Evolutionary conservation across 495 filamentous ascomycete genomes (phyloP).

Genomic region (Aspergillus biplanus): DNA sequence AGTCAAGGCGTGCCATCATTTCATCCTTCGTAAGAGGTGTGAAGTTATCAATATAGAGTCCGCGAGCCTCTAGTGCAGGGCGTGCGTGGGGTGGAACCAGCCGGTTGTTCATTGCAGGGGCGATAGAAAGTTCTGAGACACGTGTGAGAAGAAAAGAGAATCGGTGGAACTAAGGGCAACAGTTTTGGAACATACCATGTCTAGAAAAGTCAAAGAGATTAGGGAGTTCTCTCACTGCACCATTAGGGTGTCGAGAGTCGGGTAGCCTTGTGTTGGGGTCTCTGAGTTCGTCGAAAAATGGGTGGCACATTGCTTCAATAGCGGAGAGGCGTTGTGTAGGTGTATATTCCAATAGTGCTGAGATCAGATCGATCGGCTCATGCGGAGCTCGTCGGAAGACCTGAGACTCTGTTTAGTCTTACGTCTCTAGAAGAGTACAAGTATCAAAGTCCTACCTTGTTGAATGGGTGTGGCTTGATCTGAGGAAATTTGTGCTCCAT

Average conservation of each 20-base stretch:
- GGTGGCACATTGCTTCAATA: slow-evolving; percentile 95
- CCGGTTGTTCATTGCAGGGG: slow-evolving; percentile 79
- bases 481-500: slow-evolving; percentile 99
- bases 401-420: slow-evolving; percentile 43
- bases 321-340: slow-evolving; percentile 93
- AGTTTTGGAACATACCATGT: slow-evolving; percentile 69
- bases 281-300: slow-evolving; percentile 96
- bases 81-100: slow-evolving; percentile 85
- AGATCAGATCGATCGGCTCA: slow-evolving; percentile 94
- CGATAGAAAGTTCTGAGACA: slow-evolving; percentile 86
- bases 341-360: slow-evolving; percentile 91
- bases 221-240: slow-evolving; percentile 78
- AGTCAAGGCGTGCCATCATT: slow-evolving; percentile 98
- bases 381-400: slow-evolving; percentile 94
- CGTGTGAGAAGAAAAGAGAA: slow-evolving; percentile 12
- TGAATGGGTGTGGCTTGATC: slow-evolving; percentile 99
- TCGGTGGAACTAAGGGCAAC: slow-evolving; percentile 6
- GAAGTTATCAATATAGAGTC: slow-evolving; percentile 93
- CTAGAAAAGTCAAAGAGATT: slow-evolving; percentile 89
- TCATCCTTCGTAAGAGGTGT: slow-evolving; percentile 86
- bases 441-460: slow-evolving; percentile 64
- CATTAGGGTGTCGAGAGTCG: slow-evolving; percentile 86
- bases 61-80: slow-evolving; percentile 69
- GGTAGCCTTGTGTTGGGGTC: slow-evolving; percentile 86
- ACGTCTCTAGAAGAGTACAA: neutral